These are phyloP conservation scores for Pugionium dolabratum DNA, from an alignment of 345 rosid genomes.

Conservation along the genomic window DNA sequence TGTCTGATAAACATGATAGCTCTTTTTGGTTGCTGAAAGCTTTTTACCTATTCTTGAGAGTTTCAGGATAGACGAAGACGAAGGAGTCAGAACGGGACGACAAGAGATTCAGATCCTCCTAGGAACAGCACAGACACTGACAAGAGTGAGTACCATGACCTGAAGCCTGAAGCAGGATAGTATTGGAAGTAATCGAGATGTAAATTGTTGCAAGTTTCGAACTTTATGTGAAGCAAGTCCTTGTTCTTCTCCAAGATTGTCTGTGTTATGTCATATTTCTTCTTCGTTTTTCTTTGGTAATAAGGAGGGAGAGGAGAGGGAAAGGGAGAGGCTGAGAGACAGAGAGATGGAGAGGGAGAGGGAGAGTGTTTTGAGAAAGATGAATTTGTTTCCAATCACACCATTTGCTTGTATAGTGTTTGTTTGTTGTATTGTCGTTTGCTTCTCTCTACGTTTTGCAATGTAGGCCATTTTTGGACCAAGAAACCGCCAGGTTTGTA, in stretches of 20 bases:
- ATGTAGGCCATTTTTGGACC: constrained; percentile 29
- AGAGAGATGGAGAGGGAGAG: not conserved
- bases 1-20: not conserved
- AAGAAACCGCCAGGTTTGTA: constrained; percentile 28
- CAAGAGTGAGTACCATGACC: constrained; percentile 38
- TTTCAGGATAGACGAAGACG: constrained; percentile 43
- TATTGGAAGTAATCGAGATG: constrained; percentile 25
- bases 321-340: not conserved
- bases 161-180: constrained; percentile 39
- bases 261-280: constrained; percentile 30
- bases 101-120: constrained; percentile 39
- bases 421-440: constrained; percentile 14
- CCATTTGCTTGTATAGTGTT: constrained; percentile 40
- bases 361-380: constrained; percentile 9
- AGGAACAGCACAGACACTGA: constrained; percentile 44
- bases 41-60: not conserved
- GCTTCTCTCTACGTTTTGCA: constrained; percentile 18
- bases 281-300: constrained; percentile 18
- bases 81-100: constrained; percentile 30
- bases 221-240: constrained; percentile 31
- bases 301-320: constrained; percentile 22
- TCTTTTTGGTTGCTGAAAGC: constrained; percentile 12
- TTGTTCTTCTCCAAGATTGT: constrained; percentile 33
- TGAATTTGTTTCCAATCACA: constrained; percentile 21
- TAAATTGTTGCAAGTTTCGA: constrained; percentile 26